Evolutionary conservation across 352 stramenopile genomes (phyloP).

Genomic region (Pythium rhizo-oryzae): DNA sequence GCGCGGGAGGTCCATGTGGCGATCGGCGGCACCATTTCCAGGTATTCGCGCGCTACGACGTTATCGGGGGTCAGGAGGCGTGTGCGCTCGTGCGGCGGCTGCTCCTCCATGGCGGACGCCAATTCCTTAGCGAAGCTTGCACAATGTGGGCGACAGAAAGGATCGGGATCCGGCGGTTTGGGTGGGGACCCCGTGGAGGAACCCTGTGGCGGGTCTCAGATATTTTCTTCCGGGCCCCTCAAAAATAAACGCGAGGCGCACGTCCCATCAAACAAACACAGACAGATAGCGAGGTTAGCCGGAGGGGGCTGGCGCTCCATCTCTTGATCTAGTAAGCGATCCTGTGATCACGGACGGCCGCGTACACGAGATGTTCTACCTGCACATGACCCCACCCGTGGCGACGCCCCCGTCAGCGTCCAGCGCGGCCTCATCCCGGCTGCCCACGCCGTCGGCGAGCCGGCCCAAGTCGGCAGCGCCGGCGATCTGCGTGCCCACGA

Average conservation of each 20-base stretch:
- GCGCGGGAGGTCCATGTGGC: conserved; percentile 6
- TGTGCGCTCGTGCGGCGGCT: neutral
- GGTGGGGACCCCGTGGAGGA: neutral
- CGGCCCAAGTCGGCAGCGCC: conserved; percentile 26
- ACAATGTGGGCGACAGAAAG: too few relatives aligned
- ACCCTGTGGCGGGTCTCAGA: neutral
- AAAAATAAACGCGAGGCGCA: conserved; percentile 7
- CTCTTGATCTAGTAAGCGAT: neutral
- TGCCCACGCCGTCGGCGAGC: neutral
- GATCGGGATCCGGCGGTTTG: neutral
- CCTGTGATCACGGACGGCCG: too few relatives aligned
- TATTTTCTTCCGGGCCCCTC: neutral
- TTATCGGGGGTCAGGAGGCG: neutral
- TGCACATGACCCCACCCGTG: conserved; percentile 15
- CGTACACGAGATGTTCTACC: conserved; percentile 20
- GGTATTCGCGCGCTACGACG: conserved; percentile 11
- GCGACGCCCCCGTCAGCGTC: neutral
- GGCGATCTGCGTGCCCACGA: conserved; percentile 11
- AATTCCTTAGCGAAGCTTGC: too few relatives aligned
- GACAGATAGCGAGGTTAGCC: neutral
- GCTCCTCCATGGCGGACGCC: neutral
- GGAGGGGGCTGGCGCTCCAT: neutral
- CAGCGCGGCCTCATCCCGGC: neutral
- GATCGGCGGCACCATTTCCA: conserved; percentile 18
- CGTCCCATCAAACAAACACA: neutral